Percentiles rank a stretch among this genome's conserved stretches.
These are phyloP conservation scores for Coniophora puteana DNA, from an alignment of 1,284 basidiomycete species.

Conservation along the genomic window DNA sequence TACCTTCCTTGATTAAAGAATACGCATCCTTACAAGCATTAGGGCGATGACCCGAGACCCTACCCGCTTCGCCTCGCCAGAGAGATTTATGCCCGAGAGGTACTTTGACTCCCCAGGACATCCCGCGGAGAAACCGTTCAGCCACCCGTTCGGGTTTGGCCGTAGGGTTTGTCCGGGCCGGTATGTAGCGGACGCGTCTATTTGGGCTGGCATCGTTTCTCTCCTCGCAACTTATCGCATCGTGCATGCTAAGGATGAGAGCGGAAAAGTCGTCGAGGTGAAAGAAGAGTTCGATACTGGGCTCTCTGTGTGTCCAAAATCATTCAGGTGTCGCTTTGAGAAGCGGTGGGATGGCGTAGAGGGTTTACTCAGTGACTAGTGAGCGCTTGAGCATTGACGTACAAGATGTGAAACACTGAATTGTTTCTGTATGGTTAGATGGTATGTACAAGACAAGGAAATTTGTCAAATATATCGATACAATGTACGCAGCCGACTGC, in stretches of 20 bases:
- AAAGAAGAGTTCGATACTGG: too few relatives aligned
- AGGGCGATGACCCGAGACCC: conserved; percentile 25
- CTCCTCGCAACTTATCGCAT: conserved; percentile 28
- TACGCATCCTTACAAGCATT: conserved; percentile 5
- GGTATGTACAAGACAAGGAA: too few relatives aligned
- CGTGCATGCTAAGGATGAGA: conserved; percentile 19
- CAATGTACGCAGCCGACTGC: too few relatives aligned
- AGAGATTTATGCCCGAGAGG: conserved; percentile 23
- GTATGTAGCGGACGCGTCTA: conserved; percentile 26
- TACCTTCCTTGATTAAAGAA: neutral
- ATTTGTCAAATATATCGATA: too few relatives aligned
- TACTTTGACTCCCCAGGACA: conserved; percentile 17
- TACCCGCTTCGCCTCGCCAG: conserved; percentile 16
- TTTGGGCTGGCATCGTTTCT: conserved; percentile 29
- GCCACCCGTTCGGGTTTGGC: conserved; percentile 21
- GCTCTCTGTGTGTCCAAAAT: too few relatives aligned
- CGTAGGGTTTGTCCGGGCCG: conserved; percentile 29
- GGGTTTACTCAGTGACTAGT: too few relatives aligned
- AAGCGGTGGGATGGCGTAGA: too few relatives aligned
- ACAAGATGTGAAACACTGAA: too few relatives aligned
- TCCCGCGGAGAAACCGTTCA: conserved; percentile 2
- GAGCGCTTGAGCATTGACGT: too few relatives aligned
- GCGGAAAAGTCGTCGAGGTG: conserved; percentile 23
- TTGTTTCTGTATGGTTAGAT: too few relatives aligned
- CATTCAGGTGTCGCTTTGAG: too few relatives aligned